A percentile compares a stretch with the other conserved stretches of the same genome.
Conservation (phyloP, 495 filamentous ascomycete genomes). For the Amniculicola lignicola region DNA sequence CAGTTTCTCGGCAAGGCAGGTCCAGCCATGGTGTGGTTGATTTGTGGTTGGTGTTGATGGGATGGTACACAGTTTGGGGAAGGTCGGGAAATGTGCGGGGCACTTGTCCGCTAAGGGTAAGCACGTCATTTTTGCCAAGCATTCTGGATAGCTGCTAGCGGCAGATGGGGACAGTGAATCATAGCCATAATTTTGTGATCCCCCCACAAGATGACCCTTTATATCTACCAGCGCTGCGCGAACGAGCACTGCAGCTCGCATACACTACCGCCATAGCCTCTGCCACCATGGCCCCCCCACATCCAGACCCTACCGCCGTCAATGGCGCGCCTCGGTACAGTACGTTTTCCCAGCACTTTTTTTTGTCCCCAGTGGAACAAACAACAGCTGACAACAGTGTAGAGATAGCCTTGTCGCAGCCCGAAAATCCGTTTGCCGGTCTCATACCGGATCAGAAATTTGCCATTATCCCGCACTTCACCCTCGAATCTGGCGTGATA, state of each 20-base stretch:
- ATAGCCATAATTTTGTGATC: background rate
- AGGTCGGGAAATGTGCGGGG: background rate
- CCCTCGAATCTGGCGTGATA: conserved; percentile 86
- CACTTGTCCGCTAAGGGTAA: background rate
- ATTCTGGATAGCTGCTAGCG: conserved; percentile 1
- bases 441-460: conserved; percentile 85
- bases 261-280: conserved; percentile 16
- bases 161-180: background rate
- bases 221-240: background rate
- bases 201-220: conserved; percentile 7
- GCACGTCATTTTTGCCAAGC: conserved; percentile 30
- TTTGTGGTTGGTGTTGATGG: no score
- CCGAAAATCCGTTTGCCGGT: conserved; percentile 86
- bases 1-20: no score
- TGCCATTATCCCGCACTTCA: conserved; percentile 81
- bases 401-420: conserved; percentile 64
- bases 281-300: conserved; percentile 14
- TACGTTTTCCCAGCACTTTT: conserved; percentile 8
- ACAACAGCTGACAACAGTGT: conserved; percentile 21
- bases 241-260: conserved; percentile 1
- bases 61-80: no score
- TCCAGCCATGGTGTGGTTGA: background rate
- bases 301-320: background rate
- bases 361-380: background rate
- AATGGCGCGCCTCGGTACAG: conserved; percentile 27